Evolutionary conservation across 2,329 filamentous ascomycete genomes (phyloP).

Genomic region (Ophiostoma montium): DNA sequence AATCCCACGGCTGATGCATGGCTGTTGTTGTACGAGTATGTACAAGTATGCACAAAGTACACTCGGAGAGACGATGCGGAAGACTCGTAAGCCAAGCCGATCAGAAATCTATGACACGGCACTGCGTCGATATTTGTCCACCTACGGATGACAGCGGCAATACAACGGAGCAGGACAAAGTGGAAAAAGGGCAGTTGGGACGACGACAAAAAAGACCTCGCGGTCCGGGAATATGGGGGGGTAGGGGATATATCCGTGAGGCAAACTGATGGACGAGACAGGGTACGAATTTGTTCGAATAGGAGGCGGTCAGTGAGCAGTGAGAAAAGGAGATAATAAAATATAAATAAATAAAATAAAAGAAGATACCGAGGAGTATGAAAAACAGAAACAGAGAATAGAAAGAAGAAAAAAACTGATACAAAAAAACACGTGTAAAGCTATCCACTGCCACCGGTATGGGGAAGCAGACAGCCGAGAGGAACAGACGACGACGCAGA

Average conservation of each 20-base stretch:
- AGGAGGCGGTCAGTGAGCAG: neutral
- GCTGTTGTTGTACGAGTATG: no score
- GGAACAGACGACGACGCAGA: no score
- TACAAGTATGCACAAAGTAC: no score
- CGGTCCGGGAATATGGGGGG: conserved; percentile 6
- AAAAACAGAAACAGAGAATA: no score
- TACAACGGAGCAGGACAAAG: neutral
- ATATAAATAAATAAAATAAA: neutral
- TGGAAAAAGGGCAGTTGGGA: neutral
- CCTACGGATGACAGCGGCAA: neutral
- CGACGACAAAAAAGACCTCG: neutral
- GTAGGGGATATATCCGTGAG: no score
- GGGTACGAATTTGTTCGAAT: no score
- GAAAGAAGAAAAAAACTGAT: neutral
- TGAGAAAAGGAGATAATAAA: neutral
- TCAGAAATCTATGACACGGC: no score
- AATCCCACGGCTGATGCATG: no score
- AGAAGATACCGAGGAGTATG: no score
- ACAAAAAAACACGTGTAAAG: neutral
- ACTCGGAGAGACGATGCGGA: no score
- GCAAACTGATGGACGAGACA: no score
- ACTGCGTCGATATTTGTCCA: neutral
- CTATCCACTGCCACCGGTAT: neutral
- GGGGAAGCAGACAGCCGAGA: neutral
- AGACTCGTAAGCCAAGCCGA: no score